Conservation (phyloP, 495 filamentous ascomycete genomes). For the Neurospora tetrasperma region DNA sequence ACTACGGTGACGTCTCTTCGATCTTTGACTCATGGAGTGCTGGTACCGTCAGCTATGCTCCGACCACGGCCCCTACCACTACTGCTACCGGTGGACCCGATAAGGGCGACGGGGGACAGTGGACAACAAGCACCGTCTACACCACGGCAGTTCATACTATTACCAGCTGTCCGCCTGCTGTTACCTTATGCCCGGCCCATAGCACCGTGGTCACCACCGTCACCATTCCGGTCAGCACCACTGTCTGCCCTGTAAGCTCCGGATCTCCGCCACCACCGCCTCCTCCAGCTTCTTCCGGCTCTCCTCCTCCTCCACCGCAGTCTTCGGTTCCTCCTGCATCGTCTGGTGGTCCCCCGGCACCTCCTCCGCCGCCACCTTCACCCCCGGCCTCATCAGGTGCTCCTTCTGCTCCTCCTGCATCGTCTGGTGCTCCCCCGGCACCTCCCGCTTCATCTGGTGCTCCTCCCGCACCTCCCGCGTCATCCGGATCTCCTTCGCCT, state of each 20-base stretch:
- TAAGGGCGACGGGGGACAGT: conserved; percentile 7
- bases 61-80: conserved; percentile 8
- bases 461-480: neutral
- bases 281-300: conserved; percentile 6
- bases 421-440: neutral
- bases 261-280: conserved; percentile 5
- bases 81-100: neutral
- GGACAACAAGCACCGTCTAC: conserved; percentile 27
- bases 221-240: conserved; percentile 24
- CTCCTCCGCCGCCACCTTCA: conserved; percentile 11
- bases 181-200: conserved; percentile 20
- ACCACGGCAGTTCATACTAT: conserved; percentile 19
- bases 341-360: conserved; percentile 6
- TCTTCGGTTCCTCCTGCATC: conserved; percentile 10
- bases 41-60: conserved; percentile 1
- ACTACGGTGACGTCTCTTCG: conserved; percentile 2
- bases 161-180: conserved; percentile 16
- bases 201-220: conserved; percentile 28
- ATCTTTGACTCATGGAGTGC: neutral
- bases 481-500: neutral
- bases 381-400: conserved; percentile 5
- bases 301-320: conserved; percentile 4
- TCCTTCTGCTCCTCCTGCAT: neutral
- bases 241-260: conserved; percentile 25
- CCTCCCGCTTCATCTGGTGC: neutral